These are phyloP conservation scores for Juglanconis oblonga DNA, from an alignment of 2,329 filamentous ascomycete species.

Conservation along the genomic window DNA sequence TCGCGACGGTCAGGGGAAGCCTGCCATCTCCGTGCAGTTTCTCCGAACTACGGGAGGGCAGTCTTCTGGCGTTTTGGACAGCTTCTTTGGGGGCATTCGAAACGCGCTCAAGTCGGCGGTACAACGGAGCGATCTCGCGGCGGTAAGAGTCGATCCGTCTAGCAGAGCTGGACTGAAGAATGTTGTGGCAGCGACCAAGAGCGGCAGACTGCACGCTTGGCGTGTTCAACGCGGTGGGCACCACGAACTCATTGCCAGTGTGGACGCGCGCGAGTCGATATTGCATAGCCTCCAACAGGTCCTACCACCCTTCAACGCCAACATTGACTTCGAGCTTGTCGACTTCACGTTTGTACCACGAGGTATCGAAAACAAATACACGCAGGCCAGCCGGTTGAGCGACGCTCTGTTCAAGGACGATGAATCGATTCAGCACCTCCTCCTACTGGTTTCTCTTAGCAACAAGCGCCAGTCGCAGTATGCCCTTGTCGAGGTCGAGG, in stretches of 20 bases:
- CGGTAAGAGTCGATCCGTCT: conserved; percentile 71
- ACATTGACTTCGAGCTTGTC: conserved; percentile 67
- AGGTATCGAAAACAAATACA: conserved; percentile 47
- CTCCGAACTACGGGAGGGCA: conserved; percentile 61
- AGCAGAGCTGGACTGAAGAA: conserved; percentile 78
- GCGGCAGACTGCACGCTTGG: conserved; percentile 81
- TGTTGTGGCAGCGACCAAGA: conserved; percentile 73
- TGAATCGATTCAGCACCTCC: conserved; percentile 53
- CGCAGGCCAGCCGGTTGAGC: conserved; percentile 48
- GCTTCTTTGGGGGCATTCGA: conserved; percentile 79
- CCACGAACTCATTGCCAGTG: conserved; percentile 68
- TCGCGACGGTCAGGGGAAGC: conserved; percentile 82
- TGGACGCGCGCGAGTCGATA: conserved; percentile 66
- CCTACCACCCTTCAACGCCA: conserved; percentile 45
- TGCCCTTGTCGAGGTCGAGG: conserved; percentile 67
- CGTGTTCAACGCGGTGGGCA: conserved; percentile 85
- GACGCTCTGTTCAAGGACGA: conserved; percentile 49
- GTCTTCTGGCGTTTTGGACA: conserved; percentile 41
- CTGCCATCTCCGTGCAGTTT: conserved; percentile 74
- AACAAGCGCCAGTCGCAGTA: conserved; percentile 59
- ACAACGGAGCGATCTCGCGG: conserved; percentile 74
- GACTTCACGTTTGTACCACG: conserved; percentile 73
- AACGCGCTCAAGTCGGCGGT: conserved; percentile 69
- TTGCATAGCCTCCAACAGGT: conserved; percentile 57
- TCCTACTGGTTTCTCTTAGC: conserved; percentile 59